Percentiles rank a stretch among this genome's conserved stretches.
Evolutionary conservation across 805 yeast species (phyloP).

Genomic region (Deakozyma indianensis): DNA sequence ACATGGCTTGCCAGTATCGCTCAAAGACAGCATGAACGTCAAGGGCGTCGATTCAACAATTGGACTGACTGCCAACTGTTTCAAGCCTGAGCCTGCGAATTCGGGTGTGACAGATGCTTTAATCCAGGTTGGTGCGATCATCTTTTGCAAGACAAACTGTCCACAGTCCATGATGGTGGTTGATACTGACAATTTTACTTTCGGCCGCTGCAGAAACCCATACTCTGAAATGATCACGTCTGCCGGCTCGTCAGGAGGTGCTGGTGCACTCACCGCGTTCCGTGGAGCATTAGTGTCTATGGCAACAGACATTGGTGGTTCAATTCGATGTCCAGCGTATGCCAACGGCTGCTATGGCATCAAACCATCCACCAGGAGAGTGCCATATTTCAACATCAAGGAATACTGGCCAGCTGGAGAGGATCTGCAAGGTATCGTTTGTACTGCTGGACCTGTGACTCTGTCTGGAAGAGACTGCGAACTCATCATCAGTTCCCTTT

Average conservation of each 20-base stretch:
- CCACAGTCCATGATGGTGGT: slow-evolving; percentile 39
- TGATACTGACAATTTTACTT: slow-evolving; percentile 30
- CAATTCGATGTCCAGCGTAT: slow-evolving; percentile 35
- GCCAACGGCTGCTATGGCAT: slow-evolving; percentile 35
- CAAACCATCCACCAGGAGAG: slow-evolving; percentile 29
- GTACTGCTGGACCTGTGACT: not conserved
- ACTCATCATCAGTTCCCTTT: not conserved
- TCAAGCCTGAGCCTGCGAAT: slow-evolving; percentile 20
- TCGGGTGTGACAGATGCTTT: slow-evolving; percentile 28
- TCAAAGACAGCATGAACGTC: slow-evolving; percentile 37
- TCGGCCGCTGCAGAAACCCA: slow-evolving; percentile 34
- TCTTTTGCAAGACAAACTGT: slow-evolving; percentile 39
- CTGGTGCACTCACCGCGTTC: slow-evolving; percentile 32
- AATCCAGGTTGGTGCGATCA: slow-evolving; percentile 35
- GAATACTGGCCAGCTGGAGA: slow-evolving; percentile 11
- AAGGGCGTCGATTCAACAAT: slow-evolving; percentile 34
- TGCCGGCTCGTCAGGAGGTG: slow-evolving; percentile 48
- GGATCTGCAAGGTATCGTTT: slow-evolving; percentile 1
- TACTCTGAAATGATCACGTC: slow-evolving; percentile 28
- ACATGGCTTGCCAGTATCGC: slow-evolving; percentile 52
- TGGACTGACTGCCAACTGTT: slow-evolving; percentile 32
- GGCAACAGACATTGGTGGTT: slow-evolving; percentile 43
- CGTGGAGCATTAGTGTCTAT: slow-evolving; percentile 37
- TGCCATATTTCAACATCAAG: slow-evolving; percentile 23
- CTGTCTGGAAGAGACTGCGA: not conserved